Evolutionary conservation across 1,284 basidiomycete genomes (phyloP), one percentile per base, ranked within the genome.

Genomic region (Agroathelia rolfsii): DNA sequence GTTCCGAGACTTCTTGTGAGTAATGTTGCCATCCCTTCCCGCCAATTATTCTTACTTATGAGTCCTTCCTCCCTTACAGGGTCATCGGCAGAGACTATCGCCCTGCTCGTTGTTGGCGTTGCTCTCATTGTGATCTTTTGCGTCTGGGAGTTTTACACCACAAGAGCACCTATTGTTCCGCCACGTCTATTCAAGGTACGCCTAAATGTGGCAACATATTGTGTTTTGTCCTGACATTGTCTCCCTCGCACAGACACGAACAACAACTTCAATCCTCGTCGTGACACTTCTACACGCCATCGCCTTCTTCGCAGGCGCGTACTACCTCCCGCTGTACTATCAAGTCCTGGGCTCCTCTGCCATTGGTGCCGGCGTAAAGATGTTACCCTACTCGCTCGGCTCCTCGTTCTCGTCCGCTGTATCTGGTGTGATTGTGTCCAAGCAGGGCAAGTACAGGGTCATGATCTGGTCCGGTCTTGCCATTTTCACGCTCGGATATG

Each of bases 261-360:
- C 85, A 2, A 85, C 83, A 0, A 63, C 61, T 1, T 61, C 81
- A 18, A 55, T 88, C 23, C 57, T 89, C 8, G 46, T 81, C 18
- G 63, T 69, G 2, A 62, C 59, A 3, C 72, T 87, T 47, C 44
- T 83, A 3, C 86, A 90, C 47, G 76, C 72, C 0, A 33, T 83
- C 14, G 62, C 62, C 1, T 87, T 88, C 56, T 83, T 83, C 45
- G 48, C 39, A 67, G 76, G 67, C 30, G 69, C 76, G 28, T 82
- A 64, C 48, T 85, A 85, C 43, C 63, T 87, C 8, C 82, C 85
- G 0, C 53, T 87, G 1, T 89, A 82, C 52, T 89, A 70, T 58
- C 86, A 88, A 57, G 69, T 77, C 1, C 66, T 86, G 4, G 86
- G 86, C 2, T 64, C 80, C 0, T 79, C 77, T 4, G 80, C 86